Evolutionary conservation across 2,329 filamentous ascomycete genomes (phyloP).

Genomic region (Verticillium nubilum): DNA sequence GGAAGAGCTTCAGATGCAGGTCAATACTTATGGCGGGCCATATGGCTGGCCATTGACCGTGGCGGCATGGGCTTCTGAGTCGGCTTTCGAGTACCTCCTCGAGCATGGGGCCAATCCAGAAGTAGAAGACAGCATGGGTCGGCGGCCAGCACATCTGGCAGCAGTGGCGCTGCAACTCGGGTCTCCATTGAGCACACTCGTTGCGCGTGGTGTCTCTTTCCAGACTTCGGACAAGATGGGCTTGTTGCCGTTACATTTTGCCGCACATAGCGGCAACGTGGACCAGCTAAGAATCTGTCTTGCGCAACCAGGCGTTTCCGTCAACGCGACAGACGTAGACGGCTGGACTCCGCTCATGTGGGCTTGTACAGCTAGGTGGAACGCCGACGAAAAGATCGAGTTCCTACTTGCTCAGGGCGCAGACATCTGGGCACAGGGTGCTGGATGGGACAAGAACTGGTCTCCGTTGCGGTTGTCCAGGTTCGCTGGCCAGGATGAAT

Average conservation of each 20-base stretch:
- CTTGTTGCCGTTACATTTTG: conserved; percentile 1
- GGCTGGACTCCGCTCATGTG: conserved; percentile 16
- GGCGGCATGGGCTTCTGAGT: neutral
- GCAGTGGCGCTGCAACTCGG: neutral
- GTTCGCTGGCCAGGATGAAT: conserved; percentile 3
- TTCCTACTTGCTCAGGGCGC: conserved; percentile 11
- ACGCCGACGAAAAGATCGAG: neutral
- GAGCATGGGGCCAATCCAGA: neutral
- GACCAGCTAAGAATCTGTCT: neutral
- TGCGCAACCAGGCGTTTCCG: neutral
- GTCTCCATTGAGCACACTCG: neutral
- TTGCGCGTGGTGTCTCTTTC: neutral
- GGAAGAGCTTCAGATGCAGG: conserved; percentile 4
- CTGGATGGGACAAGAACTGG: conserved; percentile 7
- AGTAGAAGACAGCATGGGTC: neutral
- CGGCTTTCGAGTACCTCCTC: conserved; percentile 1
- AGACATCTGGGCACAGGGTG: conserved; percentile 3
- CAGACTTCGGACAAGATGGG: neutral
- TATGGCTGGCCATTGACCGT: neutral
- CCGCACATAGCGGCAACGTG: neutral
- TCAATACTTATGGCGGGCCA: neutral
- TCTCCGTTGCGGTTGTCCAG: conserved; percentile 9
- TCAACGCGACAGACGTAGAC: conserved; percentile 12
- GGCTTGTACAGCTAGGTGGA: conserved; percentile 4
- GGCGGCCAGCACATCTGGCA: conserved; percentile 1